Conservation (phyloP, 2,329 filamentous ascomycete genomes). For the Trichoderma pleuroti region DNA sequence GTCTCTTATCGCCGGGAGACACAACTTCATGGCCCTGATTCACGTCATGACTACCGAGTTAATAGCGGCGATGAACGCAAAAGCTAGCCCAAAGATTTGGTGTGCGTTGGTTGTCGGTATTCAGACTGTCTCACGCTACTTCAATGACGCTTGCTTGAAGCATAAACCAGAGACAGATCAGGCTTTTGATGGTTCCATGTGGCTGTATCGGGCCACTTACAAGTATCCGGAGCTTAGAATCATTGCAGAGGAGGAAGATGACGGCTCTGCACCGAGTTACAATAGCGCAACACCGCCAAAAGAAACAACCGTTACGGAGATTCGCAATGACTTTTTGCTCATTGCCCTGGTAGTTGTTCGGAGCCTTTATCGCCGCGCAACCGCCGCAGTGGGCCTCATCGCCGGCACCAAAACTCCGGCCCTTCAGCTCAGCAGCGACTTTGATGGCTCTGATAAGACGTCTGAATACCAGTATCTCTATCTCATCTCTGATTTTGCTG, state of each 20-base stretch:
- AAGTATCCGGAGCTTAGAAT: slow-evolving; percentile 30
- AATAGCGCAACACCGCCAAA: background rate
- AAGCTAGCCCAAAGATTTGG: slow-evolving; percentile 34
- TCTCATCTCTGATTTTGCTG: slow-evolving; percentile 35
- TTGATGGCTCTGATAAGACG: slow-evolving; percentile 27
- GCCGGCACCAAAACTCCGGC: slow-evolving; percentile 22
- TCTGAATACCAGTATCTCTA: slow-evolving; percentile 37
- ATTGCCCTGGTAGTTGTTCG: slow-evolving; percentile 37
- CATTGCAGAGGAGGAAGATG: slow-evolving; percentile 19
- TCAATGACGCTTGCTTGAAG: slow-evolving; percentile 40
- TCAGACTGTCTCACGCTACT: slow-evolving; percentile 35
- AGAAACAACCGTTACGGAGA: slow-evolving; percentile 26
- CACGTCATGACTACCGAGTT: slow-evolving; percentile 37
- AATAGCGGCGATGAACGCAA: slow-evolving; percentile 33
- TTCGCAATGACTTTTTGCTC: slow-evolving; percentile 39
- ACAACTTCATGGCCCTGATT: slow-evolving; percentile 41
- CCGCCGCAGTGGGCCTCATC: slow-evolving; percentile 28
- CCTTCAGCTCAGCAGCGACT: slow-evolving; percentile 34
- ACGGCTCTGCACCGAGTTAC: background rate
- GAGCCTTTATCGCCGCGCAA: slow-evolving; percentile 42
- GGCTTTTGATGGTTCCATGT: slow-evolving; percentile 23
- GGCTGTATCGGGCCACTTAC: slow-evolving; percentile 27
- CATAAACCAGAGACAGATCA: slow-evolving; percentile 24
- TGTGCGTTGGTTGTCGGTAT: slow-evolving; percentile 38
- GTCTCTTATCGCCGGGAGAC: slow-evolving; percentile 28